These are phyloP conservation scores for Blumeriella jaapii DNA, from an alignment of 2,329 filamentous ascomycete species.

Conservation along the genomic window DNA sequence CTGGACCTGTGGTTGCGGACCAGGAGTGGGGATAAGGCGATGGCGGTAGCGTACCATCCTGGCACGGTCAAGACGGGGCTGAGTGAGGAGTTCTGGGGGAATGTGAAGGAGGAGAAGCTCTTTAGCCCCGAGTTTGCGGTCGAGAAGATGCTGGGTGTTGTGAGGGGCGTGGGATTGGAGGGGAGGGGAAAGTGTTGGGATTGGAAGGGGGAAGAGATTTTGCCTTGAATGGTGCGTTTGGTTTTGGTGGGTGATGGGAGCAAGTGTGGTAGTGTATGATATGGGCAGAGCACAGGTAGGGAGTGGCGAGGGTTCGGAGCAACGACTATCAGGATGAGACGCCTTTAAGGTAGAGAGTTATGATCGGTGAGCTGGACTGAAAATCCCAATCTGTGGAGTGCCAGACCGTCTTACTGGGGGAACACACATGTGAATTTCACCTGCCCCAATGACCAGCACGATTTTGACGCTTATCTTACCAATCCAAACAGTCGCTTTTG, in stretches of 20 bases:
- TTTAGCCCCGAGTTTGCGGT: conserved; percentile 57
- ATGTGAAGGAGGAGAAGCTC: conserved; percentile 47
- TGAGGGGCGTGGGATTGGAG: conserved; percentile 34
- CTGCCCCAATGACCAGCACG: no score
- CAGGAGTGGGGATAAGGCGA: conserved; percentile 46
- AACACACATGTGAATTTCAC: no score
- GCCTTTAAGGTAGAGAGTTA: no score
- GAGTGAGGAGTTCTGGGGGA: conserved; percentile 60
- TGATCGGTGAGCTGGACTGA: no score
- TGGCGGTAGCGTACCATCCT: conserved; percentile 64
- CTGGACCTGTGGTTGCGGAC: conserved; percentile 56
- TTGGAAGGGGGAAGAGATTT: conserved; percentile 54
- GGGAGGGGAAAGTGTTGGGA: conserved; percentile 57
- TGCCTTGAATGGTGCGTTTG: conserved; percentile 15
- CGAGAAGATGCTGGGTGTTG: conserved; percentile 49
- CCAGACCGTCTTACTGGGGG: no score
- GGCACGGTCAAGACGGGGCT: conserved; percentile 70
- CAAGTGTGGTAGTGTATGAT: background rate
- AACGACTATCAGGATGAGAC: no score
- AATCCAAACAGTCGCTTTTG: no score
- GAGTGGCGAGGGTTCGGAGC: no score
- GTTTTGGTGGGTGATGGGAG: background rate
- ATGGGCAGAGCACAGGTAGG: no score
- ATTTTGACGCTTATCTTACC: no score
- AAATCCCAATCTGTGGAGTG: no score